A percentile compares a stretch with the other conserved stretches of the same genome.
phyloP scores from a whole-genome alignment of 805 yeast species.

The Danielia oregonensis region DNA sequence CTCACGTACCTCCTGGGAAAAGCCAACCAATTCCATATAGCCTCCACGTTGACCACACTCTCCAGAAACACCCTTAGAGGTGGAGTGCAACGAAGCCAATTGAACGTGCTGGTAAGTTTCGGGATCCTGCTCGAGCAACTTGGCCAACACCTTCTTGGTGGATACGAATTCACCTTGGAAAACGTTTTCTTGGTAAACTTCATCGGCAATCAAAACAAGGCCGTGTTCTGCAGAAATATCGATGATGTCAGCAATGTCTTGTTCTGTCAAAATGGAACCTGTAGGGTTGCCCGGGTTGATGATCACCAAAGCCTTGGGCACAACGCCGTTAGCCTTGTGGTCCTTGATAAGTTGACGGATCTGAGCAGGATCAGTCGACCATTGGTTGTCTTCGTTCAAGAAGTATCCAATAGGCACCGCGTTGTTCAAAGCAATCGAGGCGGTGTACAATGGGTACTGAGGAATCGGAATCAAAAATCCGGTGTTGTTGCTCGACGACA shows the following conservation, averaged over 20 bases:
- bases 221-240: slow-evolving; percentile 82
- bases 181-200: slow-evolving; percentile 93
- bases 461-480: slow-evolving; percentile 95
- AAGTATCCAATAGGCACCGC: slow-evolving; percentile 84
- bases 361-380: slow-evolving; percentile 77
- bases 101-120: slow-evolving; percentile 69
- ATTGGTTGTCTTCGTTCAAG: slow-evolving; percentile 71
- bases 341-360: slow-evolving; percentile 52
- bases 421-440: slow-evolving; percentile 81
- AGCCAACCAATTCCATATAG: slow-evolving; percentile 90
- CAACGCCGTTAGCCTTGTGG: slow-evolving; percentile 49
- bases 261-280: slow-evolving; percentile 70
- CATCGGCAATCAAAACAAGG: slow-evolving; percentile 89
- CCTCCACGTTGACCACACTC: slow-evolving; percentile 99
- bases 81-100: slow-evolving; percentile 92
- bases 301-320: slow-evolving; percentile 78
- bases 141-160: slow-evolving; percentile 72
- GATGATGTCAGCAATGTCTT: slow-evolving; percentile 67
- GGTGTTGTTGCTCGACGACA: slow-evolving; percentile 63
- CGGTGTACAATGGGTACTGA: slow-evolving; percentile 95
- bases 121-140: slow-evolving; percentile 51
- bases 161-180: slow-evolving; percentile 80
- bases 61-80: slow-evolving; percentile 95
- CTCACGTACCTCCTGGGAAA: slow-evolving; percentile 63
- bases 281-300: slow-evolving; percentile 99